These are phyloP conservation scores for Tolypocladium ovalisporum DNA, from an alignment of 2,329 filamentous ascomycete genomes.

Conservation along the genomic window DNA sequence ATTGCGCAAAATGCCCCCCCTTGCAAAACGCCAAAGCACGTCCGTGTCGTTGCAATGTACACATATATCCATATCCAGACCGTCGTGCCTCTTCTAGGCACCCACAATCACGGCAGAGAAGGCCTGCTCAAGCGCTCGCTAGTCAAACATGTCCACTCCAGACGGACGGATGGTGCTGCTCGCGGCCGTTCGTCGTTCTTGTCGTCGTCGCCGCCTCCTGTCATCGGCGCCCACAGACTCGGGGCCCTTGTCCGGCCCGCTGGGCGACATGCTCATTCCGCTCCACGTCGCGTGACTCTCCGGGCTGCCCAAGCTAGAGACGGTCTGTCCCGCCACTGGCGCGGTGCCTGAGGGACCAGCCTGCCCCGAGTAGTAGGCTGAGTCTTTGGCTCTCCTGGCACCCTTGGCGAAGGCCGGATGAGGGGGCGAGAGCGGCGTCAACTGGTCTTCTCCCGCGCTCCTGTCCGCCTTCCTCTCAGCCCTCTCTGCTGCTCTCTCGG, in stretches of 20 bases:
- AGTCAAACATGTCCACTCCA: slow-evolving; percentile 27
- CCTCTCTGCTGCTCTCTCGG: not conserved
- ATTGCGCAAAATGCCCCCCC: not conserved
- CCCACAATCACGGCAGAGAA: not conserved
- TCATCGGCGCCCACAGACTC: slow-evolving; percentile 34
- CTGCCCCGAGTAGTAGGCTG: slow-evolving; percentile 49
- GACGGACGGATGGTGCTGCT: slow-evolving; percentile 21
- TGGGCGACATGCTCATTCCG: slow-evolving; percentile 36
- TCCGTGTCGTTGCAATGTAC: not conserved
- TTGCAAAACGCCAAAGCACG: not conserved
- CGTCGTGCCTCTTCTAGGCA: not conserved
- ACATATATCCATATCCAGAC: not conserved
- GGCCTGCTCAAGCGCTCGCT: not conserved
- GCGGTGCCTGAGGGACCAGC: slow-evolving; percentile 31
- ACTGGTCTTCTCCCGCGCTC: slow-evolving; percentile 24
- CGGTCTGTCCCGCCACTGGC: slow-evolving; percentile 26
- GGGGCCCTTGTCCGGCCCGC: slow-evolving; percentile 23
- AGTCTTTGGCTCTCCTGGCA: slow-evolving; percentile 42
- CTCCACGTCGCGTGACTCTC: slow-evolving; percentile 45
- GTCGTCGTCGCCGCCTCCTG: slow-evolving; percentile 41
- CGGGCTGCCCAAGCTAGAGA: slow-evolving; percentile 35
- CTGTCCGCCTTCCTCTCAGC: slow-evolving; percentile 30
- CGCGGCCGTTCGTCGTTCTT: slow-evolving; percentile 38
- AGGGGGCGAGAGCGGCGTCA: slow-evolving; percentile 41
- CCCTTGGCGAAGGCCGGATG: slow-evolving; percentile 45